phyloP scores from a whole-genome alignment of 2,329 filamentous ascomycete species.

The Sclerotinia sclerotiorum region DNA sequence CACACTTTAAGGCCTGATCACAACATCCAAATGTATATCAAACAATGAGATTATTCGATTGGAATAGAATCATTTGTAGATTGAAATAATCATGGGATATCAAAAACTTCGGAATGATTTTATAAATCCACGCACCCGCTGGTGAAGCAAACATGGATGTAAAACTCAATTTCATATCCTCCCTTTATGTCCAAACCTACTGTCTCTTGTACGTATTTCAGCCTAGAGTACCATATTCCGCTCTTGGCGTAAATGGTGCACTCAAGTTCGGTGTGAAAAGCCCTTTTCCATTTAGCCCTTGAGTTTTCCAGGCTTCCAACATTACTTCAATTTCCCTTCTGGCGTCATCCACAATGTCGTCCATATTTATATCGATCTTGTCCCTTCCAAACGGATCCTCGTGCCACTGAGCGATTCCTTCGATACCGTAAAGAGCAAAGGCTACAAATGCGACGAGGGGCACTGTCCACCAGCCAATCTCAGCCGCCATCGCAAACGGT shows the following conservation, averaged over 20 bases:
- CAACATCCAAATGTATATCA: too few relatives aligned
- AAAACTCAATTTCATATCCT: neutral
- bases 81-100: too few relatives aligned
- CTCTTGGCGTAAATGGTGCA: conserved; percentile 6
- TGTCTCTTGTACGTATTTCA: neutral
- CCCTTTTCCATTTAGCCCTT: conserved; percentile 28
- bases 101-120: too few relatives aligned
- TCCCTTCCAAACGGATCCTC: conserved; percentile 68
- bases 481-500: conserved; percentile 62
- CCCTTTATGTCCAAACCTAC: neutral
- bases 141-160: neutral
- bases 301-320: conserved; percentile 54
- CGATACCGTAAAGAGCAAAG: conserved; percentile 58
- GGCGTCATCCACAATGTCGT: conserved; percentile 62
- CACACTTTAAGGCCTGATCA: too few relatives aligned
- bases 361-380: conserved; percentile 67
- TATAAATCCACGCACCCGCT: too few relatives aligned
- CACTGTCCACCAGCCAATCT: conserved; percentile 63
- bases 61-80: too few relatives aligned
- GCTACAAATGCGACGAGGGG: conserved; percentile 58
- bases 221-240: conserved; percentile 14
- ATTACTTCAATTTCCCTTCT: conserved; percentile 57
- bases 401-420: conserved; percentile 51
- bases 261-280: conserved; percentile 6
- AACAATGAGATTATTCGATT: too few relatives aligned